Conservation (phyloP, 768 basidiomycete species). For the Phlebiopsis gigantea region DNA sequence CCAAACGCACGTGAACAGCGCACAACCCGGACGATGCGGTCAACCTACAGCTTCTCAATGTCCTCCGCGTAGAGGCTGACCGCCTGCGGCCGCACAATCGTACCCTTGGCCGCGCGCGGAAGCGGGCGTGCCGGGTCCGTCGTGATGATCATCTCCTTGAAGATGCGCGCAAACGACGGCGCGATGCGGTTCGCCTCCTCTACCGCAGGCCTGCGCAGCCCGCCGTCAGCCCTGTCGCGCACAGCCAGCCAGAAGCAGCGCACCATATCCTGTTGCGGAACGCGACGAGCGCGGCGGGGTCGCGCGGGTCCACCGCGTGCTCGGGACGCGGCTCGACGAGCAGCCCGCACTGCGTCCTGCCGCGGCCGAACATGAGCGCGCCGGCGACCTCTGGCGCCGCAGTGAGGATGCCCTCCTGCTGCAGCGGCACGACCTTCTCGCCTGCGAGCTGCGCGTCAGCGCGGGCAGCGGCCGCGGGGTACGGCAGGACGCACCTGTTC, state of each 20-base stretch:
- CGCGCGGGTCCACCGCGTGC: conserved; percentile 20
- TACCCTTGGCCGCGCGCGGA: conserved; percentile 13
- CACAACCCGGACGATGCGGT: too few species aligned
- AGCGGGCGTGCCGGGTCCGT: conserved; percentile 10
- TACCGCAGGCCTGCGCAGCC: conserved; percentile 18
- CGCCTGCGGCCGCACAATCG: conserved; percentile 7
- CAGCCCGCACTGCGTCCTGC: conserved; percentile 7
- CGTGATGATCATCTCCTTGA: conserved; percentile 24
- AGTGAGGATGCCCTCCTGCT: conserved; percentile 3
- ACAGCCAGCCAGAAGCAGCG: neutral
- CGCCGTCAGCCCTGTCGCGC: neutral
- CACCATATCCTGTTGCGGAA: conserved; percentile 13
- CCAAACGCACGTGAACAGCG: neutral
- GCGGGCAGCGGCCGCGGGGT: neutral
- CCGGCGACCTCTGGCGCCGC: neutral
- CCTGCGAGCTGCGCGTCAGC: neutral
- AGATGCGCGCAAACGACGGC: conserved; percentile 25
- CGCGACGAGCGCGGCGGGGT: neutral
- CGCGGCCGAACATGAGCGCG: conserved; percentile 17
- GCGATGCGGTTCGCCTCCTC: conserved; percentile 20
- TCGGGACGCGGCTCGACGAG: conserved; percentile 10
- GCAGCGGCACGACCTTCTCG: conserved; percentile 11
- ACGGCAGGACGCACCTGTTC: neutral
- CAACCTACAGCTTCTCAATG: conserved; percentile 9
- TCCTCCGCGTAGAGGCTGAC: conserved; percentile 7